Evolutionary conservation across 441 rosid species (phyloP), one percentile per base, ranked within the genome.

Genomic region (Aquilaria agallochum): DNA sequence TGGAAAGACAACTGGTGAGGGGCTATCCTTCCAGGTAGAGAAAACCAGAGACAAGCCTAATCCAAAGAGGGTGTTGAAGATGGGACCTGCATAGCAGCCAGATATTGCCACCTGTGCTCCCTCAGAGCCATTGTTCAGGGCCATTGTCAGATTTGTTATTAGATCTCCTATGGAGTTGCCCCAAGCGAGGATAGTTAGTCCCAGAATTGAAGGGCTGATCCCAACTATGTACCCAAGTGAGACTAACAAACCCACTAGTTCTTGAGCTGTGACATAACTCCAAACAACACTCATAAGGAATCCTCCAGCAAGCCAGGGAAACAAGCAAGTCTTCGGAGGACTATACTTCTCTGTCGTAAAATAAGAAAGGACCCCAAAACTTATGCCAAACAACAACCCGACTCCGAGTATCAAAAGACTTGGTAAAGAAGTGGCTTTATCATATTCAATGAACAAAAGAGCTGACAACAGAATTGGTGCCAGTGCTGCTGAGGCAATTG

Each of bases 231-330:
- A 74, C 3, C 97, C 96, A 2, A 85, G 52, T 2, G 97, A 85
- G 42, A 82, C 86, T 44, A 93, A 62, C 55, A 93, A 63, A n/a
- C 82, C 90, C 56, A 93, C 96, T 58, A 93, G 73, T 74, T 93
- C 97, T 65, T 90, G 84, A 53, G 98, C 97, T 68, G 63, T 85
- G 32, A 93, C 78, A 64, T 86, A 93, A 69, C 88, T 88, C 98
- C 98, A 93, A 5, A 76, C 63, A 63, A 93, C 75, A 74, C 98
- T 90, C 98, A 90, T 93, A 47, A 77, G 1, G 78, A 93, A 93
- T 32, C 94, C 98, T 64, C 87, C 96, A n/a, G 80, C 76, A n/a
- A 88, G 88, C 98, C 98, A 93, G 3, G 81, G 78, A n/a, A 88
- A 55, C 33, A 81, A 72, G 77, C 69, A 86, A 32, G 64, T 80